These are phyloP conservation scores for Hemerocallis citrina DNA, from an alignment of 106 monocot species.

Conservation along the genomic window DNA sequence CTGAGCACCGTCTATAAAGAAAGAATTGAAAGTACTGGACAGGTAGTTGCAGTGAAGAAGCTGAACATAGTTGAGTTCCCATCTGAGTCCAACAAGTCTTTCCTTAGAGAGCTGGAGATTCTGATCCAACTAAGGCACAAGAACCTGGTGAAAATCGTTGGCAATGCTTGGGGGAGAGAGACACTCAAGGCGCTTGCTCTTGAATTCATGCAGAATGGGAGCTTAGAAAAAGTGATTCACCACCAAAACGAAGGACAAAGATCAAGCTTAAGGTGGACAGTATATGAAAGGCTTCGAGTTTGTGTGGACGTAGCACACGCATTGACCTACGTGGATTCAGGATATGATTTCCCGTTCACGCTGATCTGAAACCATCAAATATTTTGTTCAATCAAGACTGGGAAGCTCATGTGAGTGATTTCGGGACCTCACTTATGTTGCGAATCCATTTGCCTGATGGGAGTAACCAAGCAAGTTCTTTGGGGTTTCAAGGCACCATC, in stretches of 20 bases:
- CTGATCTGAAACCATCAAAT: slow-evolving; percentile 90
- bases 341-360: slow-evolving; percentile 83
- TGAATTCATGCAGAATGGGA: slow-evolving; percentile 77
- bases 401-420: slow-evolving; percentile 75
- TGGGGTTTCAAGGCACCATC: slow-evolving; percentile 83
- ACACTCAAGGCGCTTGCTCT: slow-evolving; percentile 65
- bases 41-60: slow-evolving; percentile 55
- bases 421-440: slow-evolving; percentile 69
- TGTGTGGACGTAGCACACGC: slow-evolving; percentile 54
- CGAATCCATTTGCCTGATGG: slow-evolving; percentile 42
- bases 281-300: slow-evolving; percentile 52
- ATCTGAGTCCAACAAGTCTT: slow-evolving; percentile 54
- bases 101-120: slow-evolving; percentile 56
- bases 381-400: slow-evolving; percentile 67
- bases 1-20: slow-evolving; percentile 85
- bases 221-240: slow-evolving; percentile 61
- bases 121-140: slow-evolving; percentile 60
- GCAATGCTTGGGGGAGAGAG: slow-evolving; percentile 57
- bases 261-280: slow-evolving; percentile 47
- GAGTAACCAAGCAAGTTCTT: slow-evolving; percentile 25
- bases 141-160: slow-evolving; percentile 68
- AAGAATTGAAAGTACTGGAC: slow-evolving; percentile 25
- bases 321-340: slow-evolving; percentile 64
- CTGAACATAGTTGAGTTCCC: slow-evolving; percentile 68
- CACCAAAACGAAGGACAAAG: not conserved